Base-by-base conservation (phyloP, 2,329 filamentous ascomycete genomes). In the Xylariaceae sp. region DNA sequence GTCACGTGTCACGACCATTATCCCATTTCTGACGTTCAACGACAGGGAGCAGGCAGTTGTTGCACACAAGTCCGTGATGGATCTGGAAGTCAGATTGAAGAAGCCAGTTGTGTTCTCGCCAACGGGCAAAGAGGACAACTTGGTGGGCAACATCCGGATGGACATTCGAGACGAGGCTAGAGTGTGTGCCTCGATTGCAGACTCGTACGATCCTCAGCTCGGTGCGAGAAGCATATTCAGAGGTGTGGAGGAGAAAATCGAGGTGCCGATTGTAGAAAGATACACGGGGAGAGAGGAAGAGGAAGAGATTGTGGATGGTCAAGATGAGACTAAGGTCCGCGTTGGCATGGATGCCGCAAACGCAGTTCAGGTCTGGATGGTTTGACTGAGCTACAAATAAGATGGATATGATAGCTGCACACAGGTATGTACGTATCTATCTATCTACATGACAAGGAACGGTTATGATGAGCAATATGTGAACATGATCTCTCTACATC, bases 11-110 rank as follows among this genome's bases (percentile, higher is more conserved):
- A 67, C 65, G 0, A 61, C 59, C 15, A 53, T 62, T 42, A 47
- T 63, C 5, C 55, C 54, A 5, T 65, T 66, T 42, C 45, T 64
- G 2, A 49, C 51, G 11, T 65, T 62, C 45, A 49, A 55, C 14
- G 17, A 51, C 11, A 50, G 46, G 19, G 60, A 63, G 41, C 65
- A 69, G 49, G 68, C 67, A 1, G 67, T 75, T 0, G 61, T 75
- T 1, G 69, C 66, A 0, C 72, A 77, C 55, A 73, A 70, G 54
- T 68, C 60, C 45, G 48, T 77, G 5, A 63, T 71, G 11, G 60
- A 70, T 14, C 56, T 75, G 1, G 62, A 59, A 17, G 48, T 19
- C 2, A 41, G 33, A n/a, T 42, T 59, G 17, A 43, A 45, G 18
- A 60, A 31, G 11, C 66, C 65, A 0, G 56, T 73, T 12, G 58